phyloP scores from a whole-genome alignment of 257 asterid species.

The Solanum microdontum region DNA sequence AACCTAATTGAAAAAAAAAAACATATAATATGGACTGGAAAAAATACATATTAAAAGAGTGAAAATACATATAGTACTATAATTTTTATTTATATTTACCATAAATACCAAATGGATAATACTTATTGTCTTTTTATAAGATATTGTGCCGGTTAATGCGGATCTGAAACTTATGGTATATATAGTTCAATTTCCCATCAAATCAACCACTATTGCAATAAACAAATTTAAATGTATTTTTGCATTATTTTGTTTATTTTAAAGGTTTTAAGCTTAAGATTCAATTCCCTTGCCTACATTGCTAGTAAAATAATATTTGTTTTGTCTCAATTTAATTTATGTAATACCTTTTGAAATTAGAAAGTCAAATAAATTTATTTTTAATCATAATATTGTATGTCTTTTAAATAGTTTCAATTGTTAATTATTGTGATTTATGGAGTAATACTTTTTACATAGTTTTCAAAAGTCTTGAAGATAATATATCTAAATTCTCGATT shows the following conservation, averaged over 20 bases:
- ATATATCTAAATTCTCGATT: too few relatives aligned
- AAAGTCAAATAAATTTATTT: background rate
- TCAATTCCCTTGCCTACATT: background rate
- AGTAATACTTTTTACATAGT: too few relatives aligned
- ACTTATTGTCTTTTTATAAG: too few relatives aligned
- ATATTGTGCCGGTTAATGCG: background rate
- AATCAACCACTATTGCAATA: background rate
- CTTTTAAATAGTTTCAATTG: too few relatives aligned
- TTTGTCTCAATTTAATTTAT: background rate
- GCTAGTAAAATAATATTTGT: background rate
- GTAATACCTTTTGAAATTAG: too few relatives aligned
- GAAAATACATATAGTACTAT: background rate
- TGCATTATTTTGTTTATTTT: background rate
- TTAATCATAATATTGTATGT: too few relatives aligned
- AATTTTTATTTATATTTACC: too few relatives aligned
- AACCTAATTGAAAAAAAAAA: background rate
- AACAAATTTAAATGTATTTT: background rate
- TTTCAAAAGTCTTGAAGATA: too few relatives aligned
- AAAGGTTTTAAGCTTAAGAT: background rate
- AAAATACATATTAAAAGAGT: background rate
- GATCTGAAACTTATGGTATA: background rate
- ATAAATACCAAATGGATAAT: too few relatives aligned
- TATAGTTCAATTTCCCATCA: background rate
- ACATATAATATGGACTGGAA: background rate
- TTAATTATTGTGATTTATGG: too few relatives aligned